Percentiles rank a stretch among this genome's conserved stretches.
Evolutionary conservation across 106 monocot species (phyloP).

Genomic region (Dioscorea alata): DNA sequence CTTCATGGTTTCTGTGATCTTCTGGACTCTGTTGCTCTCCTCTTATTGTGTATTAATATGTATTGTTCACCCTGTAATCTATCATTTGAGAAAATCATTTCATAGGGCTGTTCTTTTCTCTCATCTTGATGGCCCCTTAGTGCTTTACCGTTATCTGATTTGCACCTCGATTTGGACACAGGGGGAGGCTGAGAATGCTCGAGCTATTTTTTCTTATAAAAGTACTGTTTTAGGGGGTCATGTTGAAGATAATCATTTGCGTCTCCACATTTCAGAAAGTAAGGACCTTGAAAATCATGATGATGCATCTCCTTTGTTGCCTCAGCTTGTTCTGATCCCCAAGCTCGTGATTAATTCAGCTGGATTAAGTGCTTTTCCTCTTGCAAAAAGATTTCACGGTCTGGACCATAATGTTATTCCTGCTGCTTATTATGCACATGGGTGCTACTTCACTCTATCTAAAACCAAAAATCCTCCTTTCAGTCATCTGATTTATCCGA

Average conservation of each 20-base stretch:
- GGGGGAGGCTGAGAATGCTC: conserved; percentile 79
- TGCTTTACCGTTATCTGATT: background rate
- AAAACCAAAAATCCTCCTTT: conserved; percentile 68
- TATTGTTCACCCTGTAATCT: background rate
- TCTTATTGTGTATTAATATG: too few relatives aligned
- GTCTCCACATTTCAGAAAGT: conserved; percentile 68
- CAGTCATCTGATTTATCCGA: conserved; percentile 80
- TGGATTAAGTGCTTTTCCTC: conserved; percentile 81
- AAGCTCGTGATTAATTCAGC: conserved; percentile 85
- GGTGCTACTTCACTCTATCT: conserved; percentile 87
- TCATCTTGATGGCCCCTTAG: background rate
- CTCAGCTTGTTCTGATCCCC: conserved; percentile 61
- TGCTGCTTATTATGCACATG: conserved; percentile 68
- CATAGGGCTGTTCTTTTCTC: background rate
- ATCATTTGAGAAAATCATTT: too few relatives aligned
- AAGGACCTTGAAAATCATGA: conserved; percentile 35
- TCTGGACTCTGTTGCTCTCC: too few relatives aligned
- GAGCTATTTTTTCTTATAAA: conserved; percentile 69
- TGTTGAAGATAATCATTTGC: conserved; percentile 40
- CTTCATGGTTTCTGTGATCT: too few relatives aligned
- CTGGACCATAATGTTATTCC: conserved; percentile 36
- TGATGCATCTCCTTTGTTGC: conserved; percentile 20
- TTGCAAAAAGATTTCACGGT: conserved; percentile 68
- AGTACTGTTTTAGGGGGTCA: conserved; percentile 67
- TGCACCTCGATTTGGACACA: conserved; percentile 18